Percentiles rank a stretch among this genome's conserved stretches.
Conservation (phyloP, 768 basidiomycete species). For the Lactifluus pinguis region DNA sequence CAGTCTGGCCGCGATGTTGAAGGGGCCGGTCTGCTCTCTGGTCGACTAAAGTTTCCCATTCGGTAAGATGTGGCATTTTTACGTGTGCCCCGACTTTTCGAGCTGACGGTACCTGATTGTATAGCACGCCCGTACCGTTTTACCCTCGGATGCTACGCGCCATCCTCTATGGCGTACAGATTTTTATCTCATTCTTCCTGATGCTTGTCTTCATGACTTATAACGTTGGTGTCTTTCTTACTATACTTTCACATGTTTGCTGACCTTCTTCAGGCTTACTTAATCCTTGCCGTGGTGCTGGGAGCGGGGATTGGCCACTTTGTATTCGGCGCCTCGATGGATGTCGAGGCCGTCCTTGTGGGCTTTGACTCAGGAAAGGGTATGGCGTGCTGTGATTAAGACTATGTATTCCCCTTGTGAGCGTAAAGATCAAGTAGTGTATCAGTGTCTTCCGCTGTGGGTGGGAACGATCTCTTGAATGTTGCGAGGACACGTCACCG, state of each 20-base stretch:
- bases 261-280: slow-evolving; percentile 53
- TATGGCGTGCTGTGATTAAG: slow-evolving; percentile 65
- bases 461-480: too few relatives aligned
- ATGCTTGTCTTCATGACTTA: slow-evolving; percentile 98
- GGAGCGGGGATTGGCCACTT: slow-evolving; percentile 83
- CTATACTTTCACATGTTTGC: not conserved
- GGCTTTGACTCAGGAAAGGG: slow-evolving; percentile 44
- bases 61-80: slow-evolving; percentile 30
- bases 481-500: too few relatives aligned
- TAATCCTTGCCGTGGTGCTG: slow-evolving; percentile 70
- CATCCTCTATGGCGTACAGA: slow-evolving; percentile 59
- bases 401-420: not conserved
- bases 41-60: slow-evolving; percentile 29
- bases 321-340: slow-evolving; percentile 58
- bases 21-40: slow-evolving; percentile 45
- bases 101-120: not conserved
- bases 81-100: slow-evolving; percentile 31
- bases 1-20: slow-evolving; percentile 33
- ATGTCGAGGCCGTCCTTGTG: slow-evolving; percentile 47
- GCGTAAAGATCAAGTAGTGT: too few relatives aligned
- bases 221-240: slow-evolving; percentile 50
- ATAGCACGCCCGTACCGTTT: slow-evolving; percentile 43
- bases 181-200: slow-evolving; percentile 79
- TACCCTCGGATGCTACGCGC: slow-evolving; percentile 51
- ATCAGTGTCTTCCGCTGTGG: too few relatives aligned